A percentile compares a stretch with the other conserved stretches of the same genome.
phyloP scores from a whole-genome alignment of 2,329 filamentous ascomycete genomes.

The Alternaria metachromatica region DNA sequence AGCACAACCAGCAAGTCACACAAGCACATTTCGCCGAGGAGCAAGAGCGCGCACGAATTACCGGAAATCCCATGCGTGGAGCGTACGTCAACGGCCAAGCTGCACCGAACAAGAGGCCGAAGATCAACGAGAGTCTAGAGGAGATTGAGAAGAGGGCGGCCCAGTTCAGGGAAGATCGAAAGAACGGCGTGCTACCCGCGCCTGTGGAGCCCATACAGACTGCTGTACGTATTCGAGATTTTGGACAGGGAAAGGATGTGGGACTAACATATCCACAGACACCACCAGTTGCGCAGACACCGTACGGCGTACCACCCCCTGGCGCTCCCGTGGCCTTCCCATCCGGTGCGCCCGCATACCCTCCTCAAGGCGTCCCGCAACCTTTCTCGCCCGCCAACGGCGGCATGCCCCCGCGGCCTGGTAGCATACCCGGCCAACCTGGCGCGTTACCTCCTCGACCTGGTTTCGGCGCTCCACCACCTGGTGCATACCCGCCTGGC shows the following conservation, averaged over 20 bases:
- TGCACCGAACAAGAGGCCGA: conserved; percentile 63
- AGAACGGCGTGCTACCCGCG: conserved; percentile 50
- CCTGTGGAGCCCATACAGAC: conserved; percentile 44
- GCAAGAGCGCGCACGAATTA: conserved; percentile 79
- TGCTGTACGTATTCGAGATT: conserved; percentile 11
- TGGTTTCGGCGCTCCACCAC: conserved; percentile 38
- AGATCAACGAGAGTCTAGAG: conserved; percentile 73
- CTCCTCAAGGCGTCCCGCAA: conserved; percentile 22
- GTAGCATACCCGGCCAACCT: conserved; percentile 41
- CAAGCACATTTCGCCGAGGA: conserved; percentile 85
- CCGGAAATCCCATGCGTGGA: conserved; percentile 78
- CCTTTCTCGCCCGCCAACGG: conserved; percentile 38
- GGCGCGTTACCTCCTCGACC: conserved; percentile 48
- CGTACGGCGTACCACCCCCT: conserved; percentile 25
- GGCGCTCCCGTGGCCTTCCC: conserved; percentile 34
- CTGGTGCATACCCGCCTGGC: conserved; percentile 21
- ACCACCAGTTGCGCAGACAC: conserved; percentile 26
- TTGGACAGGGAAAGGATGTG: neutral
- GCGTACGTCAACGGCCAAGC: conserved; percentile 47
- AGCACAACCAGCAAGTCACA: conserved; percentile 86
- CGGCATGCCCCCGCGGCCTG: conserved; percentile 29
- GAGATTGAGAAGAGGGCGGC: conserved; percentile 83
- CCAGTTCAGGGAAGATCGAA: conserved; percentile 47
- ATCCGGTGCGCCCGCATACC: conserved; percentile 27
- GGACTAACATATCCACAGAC: conserved; percentile 25